Evolutionary conservation across 106 monocot genomes (phyloP).

Genomic region (Ottelia alismoides): DNA sequence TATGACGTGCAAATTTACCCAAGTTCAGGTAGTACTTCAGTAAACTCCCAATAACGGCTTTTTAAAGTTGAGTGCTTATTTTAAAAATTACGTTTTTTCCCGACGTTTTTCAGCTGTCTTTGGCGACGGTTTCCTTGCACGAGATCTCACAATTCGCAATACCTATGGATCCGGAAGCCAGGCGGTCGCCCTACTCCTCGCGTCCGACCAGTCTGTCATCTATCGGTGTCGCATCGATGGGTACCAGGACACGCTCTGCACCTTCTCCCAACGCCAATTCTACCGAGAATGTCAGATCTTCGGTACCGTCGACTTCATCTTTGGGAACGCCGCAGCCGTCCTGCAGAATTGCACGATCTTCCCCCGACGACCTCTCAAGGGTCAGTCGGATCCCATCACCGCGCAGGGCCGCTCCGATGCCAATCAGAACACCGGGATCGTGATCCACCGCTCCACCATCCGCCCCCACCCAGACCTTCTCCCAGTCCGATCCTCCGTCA

Average conservation of each 20-base stretch:
- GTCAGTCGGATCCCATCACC: neutral
- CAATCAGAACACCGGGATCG: conserved; percentile 6
- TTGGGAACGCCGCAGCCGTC: conserved; percentile 9
- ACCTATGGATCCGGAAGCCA: conserved; percentile 42
- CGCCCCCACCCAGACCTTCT: neutral
- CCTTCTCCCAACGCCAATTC: conserved; percentile 3
- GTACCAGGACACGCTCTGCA: conserved; percentile 5
- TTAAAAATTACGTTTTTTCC: neutral
- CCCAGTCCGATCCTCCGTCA: neutral
- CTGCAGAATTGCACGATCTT: conserved; percentile 8
- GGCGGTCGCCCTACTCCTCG: conserved; percentile 51
- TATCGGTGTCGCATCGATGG: conserved; percentile 51
- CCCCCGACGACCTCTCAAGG: neutral
- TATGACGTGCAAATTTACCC: neutral
- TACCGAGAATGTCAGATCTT: conserved; percentile 2
- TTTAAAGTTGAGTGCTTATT: neutral
- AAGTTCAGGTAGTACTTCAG: neutral
- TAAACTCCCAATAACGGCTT: neutral
- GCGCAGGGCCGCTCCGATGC: conserved; percentile 1
- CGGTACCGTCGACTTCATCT: conserved; percentile 14
- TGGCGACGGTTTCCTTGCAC: conserved; percentile 53
- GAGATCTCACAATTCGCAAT: conserved; percentile 51
- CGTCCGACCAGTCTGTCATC: conserved; percentile 51
- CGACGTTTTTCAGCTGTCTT: conserved; percentile 31
- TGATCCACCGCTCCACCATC: conserved; percentile 1